These are phyloP conservation scores for Talaromyces adpressus DNA, from an alignment of 495 filamentous ascomycete species.

Conservation along the genomic window DNA sequence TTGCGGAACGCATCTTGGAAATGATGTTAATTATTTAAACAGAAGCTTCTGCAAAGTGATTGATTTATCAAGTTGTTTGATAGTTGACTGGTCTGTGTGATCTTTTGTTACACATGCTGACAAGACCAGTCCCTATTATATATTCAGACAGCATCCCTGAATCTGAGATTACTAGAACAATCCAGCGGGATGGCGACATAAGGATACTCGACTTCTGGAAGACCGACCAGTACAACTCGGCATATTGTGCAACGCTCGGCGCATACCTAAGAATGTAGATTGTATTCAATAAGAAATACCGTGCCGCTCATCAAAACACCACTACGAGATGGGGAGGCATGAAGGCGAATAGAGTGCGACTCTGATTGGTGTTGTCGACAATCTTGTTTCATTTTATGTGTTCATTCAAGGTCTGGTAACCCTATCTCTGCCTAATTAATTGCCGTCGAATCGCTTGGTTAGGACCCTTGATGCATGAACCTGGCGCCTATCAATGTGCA, in stretches of 20 bases:
- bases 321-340: background rate
- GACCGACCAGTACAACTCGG: background rate
- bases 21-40: background rate
- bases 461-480: background rate
- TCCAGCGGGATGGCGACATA: background rate
- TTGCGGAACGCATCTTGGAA: background rate
- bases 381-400: too few relatives aligned
- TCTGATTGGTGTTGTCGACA: too few relatives aligned
- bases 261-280: background rate
- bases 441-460: background rate
- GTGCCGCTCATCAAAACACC: background rate
- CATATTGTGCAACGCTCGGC: background rate
- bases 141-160: background rate
- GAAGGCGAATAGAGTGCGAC: background rate
- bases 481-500: background rate
- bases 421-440: background rate
- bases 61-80: background rate
- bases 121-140: background rate
- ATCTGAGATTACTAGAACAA: background rate
- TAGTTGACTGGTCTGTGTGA: background rate
- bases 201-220: background rate
- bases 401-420: background rate
- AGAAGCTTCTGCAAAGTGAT: background rate
- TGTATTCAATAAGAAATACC: background rate
- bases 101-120: background rate